Evolutionary conservation across 1,284 basidiomycete genomes (phyloP), one percentile per base, ranked within the genome.

Genomic region (Apiotrichum laibachii): DNA sequence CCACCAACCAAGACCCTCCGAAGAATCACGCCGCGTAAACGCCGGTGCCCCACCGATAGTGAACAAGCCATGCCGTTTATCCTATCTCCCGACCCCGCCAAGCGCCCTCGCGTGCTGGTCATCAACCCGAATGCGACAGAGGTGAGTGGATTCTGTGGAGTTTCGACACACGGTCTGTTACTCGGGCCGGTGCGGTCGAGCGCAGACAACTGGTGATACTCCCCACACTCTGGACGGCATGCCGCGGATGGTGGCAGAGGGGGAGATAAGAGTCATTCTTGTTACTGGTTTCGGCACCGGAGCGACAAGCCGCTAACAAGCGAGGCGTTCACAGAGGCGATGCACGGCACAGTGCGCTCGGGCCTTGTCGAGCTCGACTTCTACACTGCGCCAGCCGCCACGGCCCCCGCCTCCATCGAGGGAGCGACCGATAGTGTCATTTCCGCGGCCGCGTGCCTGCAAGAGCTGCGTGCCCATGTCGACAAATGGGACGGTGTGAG

Each of bases 121-220:
- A 78, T 83, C 69, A 83, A 84, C 62, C 82, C 83, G 12, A 83
- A 84, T 64, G 81, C 82, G 10, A 81, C 82, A 0, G 53, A 67
- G 39, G 77, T 69, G 45, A 50, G 62, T 56, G 40, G 7, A 31
- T 3, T 31, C 7, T 31, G 26, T 31, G 26, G 4, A 31, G 26
- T 31, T 31, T 31, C 7, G n/a, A 4, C 7, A 31, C 4, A 31
- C 37, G 37, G 10, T 2, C 10, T 37, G 37, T 10, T 11, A 37
- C 11, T 37, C 37, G 15, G 37, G 5, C 12, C 12, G 10, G 3
- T 37, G 37, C 37, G 37, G 15, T 37, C 26, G 26, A 3, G 4
- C 26, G 26, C 26, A n/a, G n/a, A n/a, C 26, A 31, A 31, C 26
- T 31, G 26, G 26, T 31, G 26, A 7, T 7, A 31, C 26, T 7